These are phyloP conservation scores for Trypanosoma vivax DNA, from an alignment of 208 protist species.

Conservation along the genomic window DNA sequence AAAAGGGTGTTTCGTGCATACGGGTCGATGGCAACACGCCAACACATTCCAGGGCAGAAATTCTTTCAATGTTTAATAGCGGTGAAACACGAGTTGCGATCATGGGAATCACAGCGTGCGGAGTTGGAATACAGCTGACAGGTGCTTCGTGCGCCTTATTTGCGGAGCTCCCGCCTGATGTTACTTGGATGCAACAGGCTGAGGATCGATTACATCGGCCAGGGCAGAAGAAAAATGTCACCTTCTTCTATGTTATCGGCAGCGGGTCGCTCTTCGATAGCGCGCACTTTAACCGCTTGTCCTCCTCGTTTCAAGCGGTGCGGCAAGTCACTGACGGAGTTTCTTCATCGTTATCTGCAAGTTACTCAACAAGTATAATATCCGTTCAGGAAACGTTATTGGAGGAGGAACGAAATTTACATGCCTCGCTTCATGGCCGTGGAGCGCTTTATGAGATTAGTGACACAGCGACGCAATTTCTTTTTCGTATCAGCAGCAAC, in stretches of 20 bases:
- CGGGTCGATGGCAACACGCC: constrained; percentile 60
- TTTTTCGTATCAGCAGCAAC: constrained; percentile 48
- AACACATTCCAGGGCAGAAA: constrained; percentile 20
- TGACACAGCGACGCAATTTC: neutral
- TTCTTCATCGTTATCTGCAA: constrained; percentile 10
- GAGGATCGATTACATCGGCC: constrained; percentile 80
- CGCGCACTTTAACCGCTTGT: constrained; percentile 48
- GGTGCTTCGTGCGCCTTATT: constrained; percentile 68
- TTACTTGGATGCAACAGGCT: constrained; percentile 69
- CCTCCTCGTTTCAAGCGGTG: constrained; percentile 18
- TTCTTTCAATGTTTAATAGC: constrained; percentile 36
- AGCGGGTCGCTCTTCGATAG: constrained; percentile 56
- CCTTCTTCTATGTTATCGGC: constrained; percentile 62
- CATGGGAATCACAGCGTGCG: constrained; percentile 73
- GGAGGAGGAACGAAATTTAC: neutral
- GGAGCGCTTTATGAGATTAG: neutral
- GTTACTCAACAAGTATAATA: constrained; percentile 4
- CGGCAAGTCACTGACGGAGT: constrained; percentile 14
- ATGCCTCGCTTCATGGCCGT: neutral
- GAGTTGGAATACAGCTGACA: constrained; percentile 68
- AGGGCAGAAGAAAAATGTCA: constrained; percentile 43
- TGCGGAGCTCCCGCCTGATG: constrained; percentile 75
- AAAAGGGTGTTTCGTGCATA: constrained; percentile 24
- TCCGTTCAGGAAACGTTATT: neutral
- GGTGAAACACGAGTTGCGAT: constrained; percentile 41